phyloP scores from a whole-genome alignment of 1,284 basidiomycete genomes.

The Tilletiaria anomala region DNA sequence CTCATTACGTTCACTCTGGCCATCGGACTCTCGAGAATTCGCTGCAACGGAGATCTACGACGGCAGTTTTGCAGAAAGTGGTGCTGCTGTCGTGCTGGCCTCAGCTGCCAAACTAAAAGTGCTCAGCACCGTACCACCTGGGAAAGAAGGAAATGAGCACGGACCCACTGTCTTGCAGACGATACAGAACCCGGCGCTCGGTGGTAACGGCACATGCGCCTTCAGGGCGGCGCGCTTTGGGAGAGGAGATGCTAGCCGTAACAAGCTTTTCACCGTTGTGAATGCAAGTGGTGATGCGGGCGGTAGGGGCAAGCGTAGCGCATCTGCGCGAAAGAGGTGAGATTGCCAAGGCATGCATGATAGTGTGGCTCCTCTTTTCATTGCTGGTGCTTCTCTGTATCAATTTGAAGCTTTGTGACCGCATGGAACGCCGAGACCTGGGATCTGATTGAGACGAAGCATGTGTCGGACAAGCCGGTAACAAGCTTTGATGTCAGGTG shows the following conservation, averaged over 20 bases:
- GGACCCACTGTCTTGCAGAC: conserved; percentile 8
- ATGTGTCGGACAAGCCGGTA: conserved; percentile 30
- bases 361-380: no score
- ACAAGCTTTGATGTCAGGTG: conserved; percentile 17
- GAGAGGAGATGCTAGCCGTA: conserved; percentile 11
- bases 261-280: conserved; percentile 28
- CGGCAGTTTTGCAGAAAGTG: no score
- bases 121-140: conserved; percentile 10
- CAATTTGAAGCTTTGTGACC: conserved; percentile 32
- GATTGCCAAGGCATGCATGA: no score
- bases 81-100: conserved; percentile 25
- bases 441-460: conserved; percentile 21
- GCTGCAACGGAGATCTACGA: no score
- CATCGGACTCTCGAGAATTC: no score
- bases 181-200: conserved; percentile 29
- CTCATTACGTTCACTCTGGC: no score
- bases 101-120: conserved; percentile 20
- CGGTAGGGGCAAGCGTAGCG: no score
- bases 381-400: no score
- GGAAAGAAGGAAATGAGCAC: neutral
- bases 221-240: conserved; percentile 25
- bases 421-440: conserved; percentile 33
- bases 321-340: no score
- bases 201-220: conserved; percentile 22
- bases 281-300: no score